A percentile compares a stretch with the other conserved stretches of the same genome.
Conservation (phyloP, 768 basidiomycete species). For the Kwoniella dendrophila region DNA sequence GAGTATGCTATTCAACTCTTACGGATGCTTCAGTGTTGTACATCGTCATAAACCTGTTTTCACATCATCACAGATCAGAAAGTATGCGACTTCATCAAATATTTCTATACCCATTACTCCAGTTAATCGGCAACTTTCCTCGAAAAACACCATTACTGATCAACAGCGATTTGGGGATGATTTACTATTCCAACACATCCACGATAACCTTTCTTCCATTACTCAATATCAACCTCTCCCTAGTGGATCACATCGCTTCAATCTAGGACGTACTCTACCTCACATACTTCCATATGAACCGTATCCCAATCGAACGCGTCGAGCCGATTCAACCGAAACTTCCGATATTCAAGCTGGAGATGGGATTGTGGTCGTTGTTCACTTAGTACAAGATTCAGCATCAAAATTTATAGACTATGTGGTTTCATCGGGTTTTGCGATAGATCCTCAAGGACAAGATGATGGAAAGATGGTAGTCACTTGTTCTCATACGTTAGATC, state of each 20-base stretch:
- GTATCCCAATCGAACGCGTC: background rate
- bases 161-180: background rate
- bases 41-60: no score
- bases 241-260: constrained; percentile 3
- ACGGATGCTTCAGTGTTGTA: no score
- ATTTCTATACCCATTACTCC: background rate
- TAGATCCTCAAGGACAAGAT: background rate
- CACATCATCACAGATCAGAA: no score
- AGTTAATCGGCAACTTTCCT: background rate
- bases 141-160: background rate
- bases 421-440: constrained; percentile 17
- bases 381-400: constrained; percentile 1
- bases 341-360: background rate
- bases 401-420: background rate
- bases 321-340: background rate
- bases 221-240: background rate
- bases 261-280: background rate
- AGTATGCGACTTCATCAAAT: no score
- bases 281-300: constrained; percentile 8
- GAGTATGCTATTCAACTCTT: no score
- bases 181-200: background rate
- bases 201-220: background rate
- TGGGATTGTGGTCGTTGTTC: constrained; percentile 5
- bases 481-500: constrained; percentile 30
- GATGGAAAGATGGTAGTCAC: constrained; percentile 11